phyloP scores from a whole-genome alignment of 2,329 filamentous ascomycete species.

The Colletotrichum eleusines region DNA sequence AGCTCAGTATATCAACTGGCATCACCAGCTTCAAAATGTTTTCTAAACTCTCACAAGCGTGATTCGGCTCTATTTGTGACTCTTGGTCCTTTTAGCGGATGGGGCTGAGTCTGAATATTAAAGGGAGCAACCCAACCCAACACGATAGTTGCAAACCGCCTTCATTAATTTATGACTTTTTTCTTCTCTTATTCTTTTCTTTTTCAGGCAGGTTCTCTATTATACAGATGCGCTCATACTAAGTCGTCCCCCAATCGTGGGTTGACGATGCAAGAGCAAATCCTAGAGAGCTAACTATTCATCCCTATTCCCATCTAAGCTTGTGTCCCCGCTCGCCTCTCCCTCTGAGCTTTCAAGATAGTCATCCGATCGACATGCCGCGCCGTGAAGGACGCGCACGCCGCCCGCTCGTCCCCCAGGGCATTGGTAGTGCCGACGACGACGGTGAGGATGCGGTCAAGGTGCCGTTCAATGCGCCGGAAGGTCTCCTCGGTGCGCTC shows the following conservation, averaged over 20 bases:
- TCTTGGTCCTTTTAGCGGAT: neutral
- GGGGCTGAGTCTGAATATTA: neutral
- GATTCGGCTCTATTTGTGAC: too few relatives aligned
- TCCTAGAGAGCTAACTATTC: neutral
- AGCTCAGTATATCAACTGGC: neutral
- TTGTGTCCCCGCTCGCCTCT: too few relatives aligned
- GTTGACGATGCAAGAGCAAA: neutral
- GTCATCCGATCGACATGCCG: neutral
- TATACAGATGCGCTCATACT: too few relatives aligned
- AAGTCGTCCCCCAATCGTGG: too few relatives aligned
- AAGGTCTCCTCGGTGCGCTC: neutral
- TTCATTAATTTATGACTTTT: too few relatives aligned
- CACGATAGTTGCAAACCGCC: neutral
- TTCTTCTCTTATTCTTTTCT: too few relatives aligned
- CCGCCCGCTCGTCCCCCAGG: neutral
- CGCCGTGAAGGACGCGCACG: neutral
- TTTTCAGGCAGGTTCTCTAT: too few relatives aligned
- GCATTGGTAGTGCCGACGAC: neutral
- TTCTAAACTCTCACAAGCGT: neutral
- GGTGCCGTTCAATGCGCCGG: neutral
- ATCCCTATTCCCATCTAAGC: neutral
- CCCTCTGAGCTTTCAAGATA: neutral
- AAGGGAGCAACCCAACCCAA: neutral
- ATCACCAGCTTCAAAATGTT: neutral
- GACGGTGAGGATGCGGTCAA: neutral